Percentiles rank a stretch among this genome's conserved stretches.
These are phyloP conservation scores for Syzygium oleosum DNA, from an alignment of 345 rosid species.

Conservation along the genomic window DNA sequence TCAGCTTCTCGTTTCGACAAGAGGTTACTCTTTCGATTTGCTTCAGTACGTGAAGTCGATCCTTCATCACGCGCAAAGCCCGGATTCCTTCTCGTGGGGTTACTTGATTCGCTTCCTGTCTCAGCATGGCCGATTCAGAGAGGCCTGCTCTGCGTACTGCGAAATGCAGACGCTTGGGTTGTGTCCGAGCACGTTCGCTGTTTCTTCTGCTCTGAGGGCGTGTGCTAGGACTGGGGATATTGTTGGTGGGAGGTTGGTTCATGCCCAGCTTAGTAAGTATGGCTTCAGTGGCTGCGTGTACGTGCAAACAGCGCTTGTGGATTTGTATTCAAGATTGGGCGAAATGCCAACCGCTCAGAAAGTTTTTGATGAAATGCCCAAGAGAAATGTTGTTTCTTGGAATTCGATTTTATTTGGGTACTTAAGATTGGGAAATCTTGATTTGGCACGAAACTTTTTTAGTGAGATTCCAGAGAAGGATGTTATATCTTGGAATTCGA, in stretches of 20 bases:
- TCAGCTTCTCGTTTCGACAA: conserved; percentile 27
- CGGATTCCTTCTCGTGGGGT: conserved; percentile 58
- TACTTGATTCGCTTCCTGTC: conserved; percentile 45
- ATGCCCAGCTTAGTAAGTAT: conserved; percentile 39
- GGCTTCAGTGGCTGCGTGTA: conserved; percentile 56
- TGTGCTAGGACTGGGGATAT: conserved; percentile 33
- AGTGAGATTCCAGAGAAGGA: conserved; percentile 47
- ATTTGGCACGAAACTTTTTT: conserved; percentile 39
- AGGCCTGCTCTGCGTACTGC: conserved; percentile 32
- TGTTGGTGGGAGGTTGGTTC: conserved; percentile 33
- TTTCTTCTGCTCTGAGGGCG: conserved; percentile 54
- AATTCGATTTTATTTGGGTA: conserved; percentile 55
- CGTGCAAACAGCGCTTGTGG: conserved; percentile 63
- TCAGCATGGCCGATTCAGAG: conserved; percentile 44
- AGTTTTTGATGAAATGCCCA: conserved; percentile 40
- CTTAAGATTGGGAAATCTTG: conserved; percentile 33
- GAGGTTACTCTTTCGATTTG: conserved; percentile 27
- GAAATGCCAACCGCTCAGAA: conserved; percentile 35
- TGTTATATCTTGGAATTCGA: conserved; percentile 57
- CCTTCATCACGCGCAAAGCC: conserved; percentile 14
- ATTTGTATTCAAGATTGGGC: conserved; percentile 49
- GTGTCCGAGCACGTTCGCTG: conserved; percentile 41
- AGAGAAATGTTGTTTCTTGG: conserved; percentile 62
- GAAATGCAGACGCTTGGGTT: conserved; percentile 40
- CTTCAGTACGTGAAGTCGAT: conserved; percentile 29